A percentile compares a stretch with the other conserved stretches of the same genome.
Conservation (phyloP, 108 stramenopile genomes). For the Pseudonitzschia multiseries region DNA sequence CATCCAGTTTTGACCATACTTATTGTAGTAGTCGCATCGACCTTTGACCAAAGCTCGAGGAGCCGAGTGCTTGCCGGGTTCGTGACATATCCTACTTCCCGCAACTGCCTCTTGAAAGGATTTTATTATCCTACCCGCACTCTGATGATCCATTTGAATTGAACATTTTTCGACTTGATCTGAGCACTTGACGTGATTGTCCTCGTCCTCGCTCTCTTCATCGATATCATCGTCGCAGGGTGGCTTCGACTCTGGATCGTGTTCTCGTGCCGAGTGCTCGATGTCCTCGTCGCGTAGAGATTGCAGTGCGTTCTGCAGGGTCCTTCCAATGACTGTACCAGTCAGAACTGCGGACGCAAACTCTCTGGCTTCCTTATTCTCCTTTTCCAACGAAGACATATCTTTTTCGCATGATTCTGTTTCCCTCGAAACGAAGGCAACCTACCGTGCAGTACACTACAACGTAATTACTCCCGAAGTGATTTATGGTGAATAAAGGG, state of each 20-base stretch:
- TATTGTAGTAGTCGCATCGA: neutral
- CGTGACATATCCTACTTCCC: neutral
- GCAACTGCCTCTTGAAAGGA: conserved; percentile 4
- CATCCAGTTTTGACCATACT: conserved; percentile 15
- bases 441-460: no score
- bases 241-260: neutral
- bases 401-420: neutral
- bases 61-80: neutral
- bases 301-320: neutral
- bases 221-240: neutral
- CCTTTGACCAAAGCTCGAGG: conserved; percentile 5
- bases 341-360: conserved; percentile 8
- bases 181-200: neutral
- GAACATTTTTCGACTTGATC: neutral
- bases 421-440: neutral
- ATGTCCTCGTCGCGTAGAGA: neutral
- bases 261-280: neutral
- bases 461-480: no score
- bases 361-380: conserved; percentile 4
- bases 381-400: neutral
- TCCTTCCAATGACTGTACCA: conserved; percentile 11
- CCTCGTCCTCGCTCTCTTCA: neutral
- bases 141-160: neutral
- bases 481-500: no score
- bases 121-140: neutral